Evolutionary conservation across 2,329 filamentous ascomycete genomes (phyloP).

Genomic region (Neofusicoccum kwambonambiense): DNA sequence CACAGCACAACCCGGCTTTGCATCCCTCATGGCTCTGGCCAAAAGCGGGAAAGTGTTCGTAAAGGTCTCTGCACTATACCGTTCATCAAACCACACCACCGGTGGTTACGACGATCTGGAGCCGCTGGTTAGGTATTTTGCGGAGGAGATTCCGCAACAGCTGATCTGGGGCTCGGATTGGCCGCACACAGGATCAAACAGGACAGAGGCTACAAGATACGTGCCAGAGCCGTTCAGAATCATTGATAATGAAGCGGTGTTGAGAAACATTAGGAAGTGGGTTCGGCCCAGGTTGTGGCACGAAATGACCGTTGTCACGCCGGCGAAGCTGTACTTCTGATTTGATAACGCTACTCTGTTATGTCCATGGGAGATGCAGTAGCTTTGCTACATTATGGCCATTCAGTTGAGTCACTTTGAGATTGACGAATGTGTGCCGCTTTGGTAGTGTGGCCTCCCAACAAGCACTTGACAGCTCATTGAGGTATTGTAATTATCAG

Average conservation of each 20-base stretch:
- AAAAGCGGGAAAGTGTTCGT: not conserved
- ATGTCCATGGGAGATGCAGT: too few relatives aligned
- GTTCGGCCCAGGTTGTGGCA: not conserved
- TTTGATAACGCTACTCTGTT: too few relatives aligned
- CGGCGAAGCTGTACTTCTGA: not conserved
- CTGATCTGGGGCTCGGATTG: slow-evolving; percentile 1
- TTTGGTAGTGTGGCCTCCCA: too few relatives aligned
- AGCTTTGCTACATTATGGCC: slow-evolving; percentile 32
- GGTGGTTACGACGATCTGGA: not conserved
- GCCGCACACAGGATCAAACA: not conserved
- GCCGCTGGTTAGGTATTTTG: not conserved
- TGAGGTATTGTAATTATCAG: too few relatives aligned
- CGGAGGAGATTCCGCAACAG: not conserved
- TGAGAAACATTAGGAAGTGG: not conserved
- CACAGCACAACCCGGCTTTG: not conserved
- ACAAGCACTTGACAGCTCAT: too few relatives aligned
- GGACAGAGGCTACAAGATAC: not conserved
- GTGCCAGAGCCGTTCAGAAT: not conserved
- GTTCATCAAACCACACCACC: not conserved
- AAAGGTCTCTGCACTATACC: not conserved
- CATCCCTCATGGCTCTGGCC: not conserved
- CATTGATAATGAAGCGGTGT: not conserved
- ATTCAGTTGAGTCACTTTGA: not conserved
- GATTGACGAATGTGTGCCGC: slow-evolving; percentile 56
- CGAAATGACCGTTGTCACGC: not conserved